phyloP scores from a whole-genome alignment of 2,329 filamentous ascomycete genomes.

The Botrytis galanthina region DNA sequence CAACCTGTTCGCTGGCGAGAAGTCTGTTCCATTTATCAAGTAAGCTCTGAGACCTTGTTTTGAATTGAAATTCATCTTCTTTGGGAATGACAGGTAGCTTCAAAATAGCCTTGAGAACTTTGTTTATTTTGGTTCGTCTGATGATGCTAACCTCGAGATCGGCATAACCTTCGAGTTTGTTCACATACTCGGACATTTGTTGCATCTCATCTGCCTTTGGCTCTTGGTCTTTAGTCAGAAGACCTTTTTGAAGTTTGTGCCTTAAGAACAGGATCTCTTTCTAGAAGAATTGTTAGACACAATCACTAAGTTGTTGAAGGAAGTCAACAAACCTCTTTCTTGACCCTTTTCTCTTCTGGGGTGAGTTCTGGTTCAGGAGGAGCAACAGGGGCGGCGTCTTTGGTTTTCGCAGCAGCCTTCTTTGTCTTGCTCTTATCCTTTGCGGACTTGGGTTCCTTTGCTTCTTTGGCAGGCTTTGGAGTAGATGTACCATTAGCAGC shows the following conservation, averaged over 20 bases:
- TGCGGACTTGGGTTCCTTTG: slow-evolving; percentile 42
- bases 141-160: slow-evolving; percentile 90
- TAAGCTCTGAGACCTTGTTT: slow-evolving; percentile 73
- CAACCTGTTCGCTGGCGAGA: slow-evolving; percentile 58
- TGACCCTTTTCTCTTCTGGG: slow-evolving; percentile 55
- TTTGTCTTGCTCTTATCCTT: slow-evolving; percentile 44
- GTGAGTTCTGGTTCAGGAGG: slow-evolving; percentile 58
- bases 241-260: slow-evolving; percentile 92
- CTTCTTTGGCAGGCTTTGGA: slow-evolving; percentile 28
- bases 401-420: slow-evolving; percentile 52
- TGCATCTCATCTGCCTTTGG: slow-evolving; percentile 87
- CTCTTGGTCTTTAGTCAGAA: slow-evolving; percentile 77
- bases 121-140: slow-evolving; percentile 93
- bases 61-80: slow-evolving; percentile 88
- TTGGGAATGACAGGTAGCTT: slow-evolving; percentile 79
- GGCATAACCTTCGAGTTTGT: slow-evolving; percentile 74
- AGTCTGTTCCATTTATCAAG: slow-evolving; percentile 88
- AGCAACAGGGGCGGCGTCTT: slow-evolving; percentile 52
- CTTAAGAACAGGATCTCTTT: slow-evolving; percentile 87
- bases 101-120: slow-evolving; percentile 91
- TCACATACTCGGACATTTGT: slow-evolving; percentile 72
- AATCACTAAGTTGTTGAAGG: neutral
- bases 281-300: slow-evolving; percentile 45
- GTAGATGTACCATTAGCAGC: slow-evolving; percentile 51
- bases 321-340: slow-evolving; percentile 54